phyloP scores from a whole-genome alignment of 768 basidiomycete species.

The Boletus rubroflammeus region DNA sequence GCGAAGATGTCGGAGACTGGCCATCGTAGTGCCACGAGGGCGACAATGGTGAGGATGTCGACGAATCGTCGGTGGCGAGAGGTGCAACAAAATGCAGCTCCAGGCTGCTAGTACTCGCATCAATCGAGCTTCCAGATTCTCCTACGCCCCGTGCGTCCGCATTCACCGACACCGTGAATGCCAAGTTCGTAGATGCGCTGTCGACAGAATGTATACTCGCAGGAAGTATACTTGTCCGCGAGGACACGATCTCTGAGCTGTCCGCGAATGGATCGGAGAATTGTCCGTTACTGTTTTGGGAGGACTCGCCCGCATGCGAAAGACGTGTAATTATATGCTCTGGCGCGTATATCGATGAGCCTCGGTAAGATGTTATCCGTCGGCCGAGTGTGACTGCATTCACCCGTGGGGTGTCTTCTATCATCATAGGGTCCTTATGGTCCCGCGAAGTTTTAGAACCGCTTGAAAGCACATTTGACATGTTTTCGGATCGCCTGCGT shows the following conservation, averaged over 20 bases:
- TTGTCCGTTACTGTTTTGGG: constrained; percentile 6
- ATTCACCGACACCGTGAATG: neutral
- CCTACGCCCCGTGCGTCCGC: neutral
- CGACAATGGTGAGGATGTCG: constrained; percentile 5
- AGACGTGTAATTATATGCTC: neutral
- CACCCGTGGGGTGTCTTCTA: neutral
- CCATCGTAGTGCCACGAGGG: constrained; percentile 19
- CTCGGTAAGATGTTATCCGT: neutral
- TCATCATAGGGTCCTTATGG: neutral
- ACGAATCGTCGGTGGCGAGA: neutral
- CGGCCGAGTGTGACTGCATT: neutral
- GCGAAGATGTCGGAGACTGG: neutral
- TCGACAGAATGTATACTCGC: constrained; percentile 5
- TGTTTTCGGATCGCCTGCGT: neutral
- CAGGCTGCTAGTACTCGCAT: constrained; percentile 16
- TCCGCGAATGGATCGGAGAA: constrained; percentile 20
- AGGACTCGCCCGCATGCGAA: constrained; percentile 7
- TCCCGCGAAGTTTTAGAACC: neutral
- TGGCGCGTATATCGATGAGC: neutral
- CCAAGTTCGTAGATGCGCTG: constrained; percentile 7
- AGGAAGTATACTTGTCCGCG: constrained; percentile 5
- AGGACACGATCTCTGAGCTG: constrained; percentile 6
- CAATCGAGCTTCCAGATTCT: neutral
- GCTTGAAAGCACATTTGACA: neutral
- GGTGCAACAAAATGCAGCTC: constrained; percentile 19